Percentiles rank a stretch among this genome's conserved stretches.
phyloP scores from a whole-genome alignment of 345 rosid species.

The Populus euphratica region DNA sequence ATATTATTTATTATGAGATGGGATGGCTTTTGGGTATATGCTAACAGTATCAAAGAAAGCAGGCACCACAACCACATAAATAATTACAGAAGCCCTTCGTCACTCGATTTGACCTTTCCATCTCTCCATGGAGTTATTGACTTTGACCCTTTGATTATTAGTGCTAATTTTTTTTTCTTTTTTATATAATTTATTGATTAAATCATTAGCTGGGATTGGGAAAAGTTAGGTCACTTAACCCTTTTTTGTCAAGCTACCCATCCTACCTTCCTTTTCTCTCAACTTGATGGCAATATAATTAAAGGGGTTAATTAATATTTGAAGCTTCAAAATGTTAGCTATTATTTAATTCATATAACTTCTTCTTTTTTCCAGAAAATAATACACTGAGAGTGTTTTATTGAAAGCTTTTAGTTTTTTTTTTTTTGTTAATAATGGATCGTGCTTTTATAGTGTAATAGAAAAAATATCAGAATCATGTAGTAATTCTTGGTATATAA shows the following conservation, averaged over 20 bases:
- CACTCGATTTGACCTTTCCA: constrained; percentile 41
- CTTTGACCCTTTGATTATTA: background rate
- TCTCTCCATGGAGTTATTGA: background rate
- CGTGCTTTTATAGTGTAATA: too few relatives aligned
- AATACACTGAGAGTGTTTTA: too few relatives aligned
- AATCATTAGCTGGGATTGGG: background rate
- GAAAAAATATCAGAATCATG: too few relatives aligned
- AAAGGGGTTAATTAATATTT: too few relatives aligned
- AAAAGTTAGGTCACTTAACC: background rate
- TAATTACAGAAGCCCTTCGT: constrained; percentile 25
- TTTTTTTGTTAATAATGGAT: too few relatives aligned
- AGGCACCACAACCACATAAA: constrained; percentile 34
- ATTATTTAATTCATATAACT: too few relatives aligned
- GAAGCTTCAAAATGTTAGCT: too few relatives aligned
- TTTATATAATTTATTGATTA: background rate
- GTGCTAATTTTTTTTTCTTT: background rate
- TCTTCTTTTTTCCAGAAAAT: too few relatives aligned
- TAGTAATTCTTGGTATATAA: too few relatives aligned
- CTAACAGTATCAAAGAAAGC: background rate
- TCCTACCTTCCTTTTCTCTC: background rate
- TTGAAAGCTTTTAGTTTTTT: too few relatives aligned
- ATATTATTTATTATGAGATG: background rate
- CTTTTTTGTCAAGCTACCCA: background rate
- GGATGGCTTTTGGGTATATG: too few relatives aligned
- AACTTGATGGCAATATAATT: too few relatives aligned